Percentiles rank a stretch among this genome's conserved stretches.
These are phyloP conservation scores for Lithohypha guttulata DNA, from an alignment of 2,329 filamentous ascomycete species.

Conservation along the genomic window DNA sequence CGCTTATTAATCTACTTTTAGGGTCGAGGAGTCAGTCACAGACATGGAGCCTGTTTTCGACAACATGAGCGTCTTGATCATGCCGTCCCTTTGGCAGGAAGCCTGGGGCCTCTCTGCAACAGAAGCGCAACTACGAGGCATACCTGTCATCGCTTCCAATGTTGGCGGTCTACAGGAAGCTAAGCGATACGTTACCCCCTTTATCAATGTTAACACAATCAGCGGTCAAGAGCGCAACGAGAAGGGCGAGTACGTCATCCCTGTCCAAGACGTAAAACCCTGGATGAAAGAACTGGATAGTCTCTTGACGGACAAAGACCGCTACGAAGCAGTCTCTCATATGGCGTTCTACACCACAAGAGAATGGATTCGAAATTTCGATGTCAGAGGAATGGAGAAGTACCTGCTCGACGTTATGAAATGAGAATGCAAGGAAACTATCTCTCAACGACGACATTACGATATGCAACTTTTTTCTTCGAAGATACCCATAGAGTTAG, in stretches of 20 bases:
- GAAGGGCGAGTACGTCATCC: conserved; percentile 9
- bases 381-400: conserved; percentile 5
- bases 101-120: conserved; percentile 18
- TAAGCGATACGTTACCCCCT: conserved; percentile 11
- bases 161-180: conserved; percentile 16
- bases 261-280: conserved; percentile 10
- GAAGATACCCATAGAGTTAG: too few species aligned
- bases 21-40: conserved; percentile 6
- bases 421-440: too few species aligned
- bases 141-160: conserved; percentile 18
- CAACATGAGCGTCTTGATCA: conserved; percentile 16
- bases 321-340: conserved; percentile 10
- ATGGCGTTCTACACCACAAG: conserved; percentile 7
- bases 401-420: too few species aligned
- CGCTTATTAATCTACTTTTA: too few species aligned
- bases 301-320: conserved; percentile 11
- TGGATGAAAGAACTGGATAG: conserved; percentile 8
- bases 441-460: too few species aligned
- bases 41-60: conserved; percentile 16
- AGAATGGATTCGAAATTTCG: conserved; percentile 3
- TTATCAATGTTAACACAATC: conserved; percentile 10
- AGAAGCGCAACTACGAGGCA: conserved; percentile 19
- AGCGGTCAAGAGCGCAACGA: conserved; percentile 4
- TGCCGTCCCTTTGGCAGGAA: conserved; percentile 19
- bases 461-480: too few species aligned